These are phyloP conservation scores for Hemileccinum impolitum DNA, from an alignment of 768 basidiomycete species.

Conservation along the genomic window DNA sequence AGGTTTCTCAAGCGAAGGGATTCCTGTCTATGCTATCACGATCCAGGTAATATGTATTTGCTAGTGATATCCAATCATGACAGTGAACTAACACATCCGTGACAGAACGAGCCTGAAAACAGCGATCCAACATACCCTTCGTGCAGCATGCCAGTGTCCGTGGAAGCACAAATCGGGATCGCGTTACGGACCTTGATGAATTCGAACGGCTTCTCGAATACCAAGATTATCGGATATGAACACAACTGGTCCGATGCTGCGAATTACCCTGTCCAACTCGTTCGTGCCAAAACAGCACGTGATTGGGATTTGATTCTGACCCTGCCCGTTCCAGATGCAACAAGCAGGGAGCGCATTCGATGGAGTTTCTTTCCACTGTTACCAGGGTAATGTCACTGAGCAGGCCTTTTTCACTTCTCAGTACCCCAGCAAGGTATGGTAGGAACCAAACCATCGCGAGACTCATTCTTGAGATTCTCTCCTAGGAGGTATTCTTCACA, in stretches of 20 bases:
- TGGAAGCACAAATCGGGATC: conserved; percentile 58
- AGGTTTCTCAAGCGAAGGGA: conserved; percentile 60
- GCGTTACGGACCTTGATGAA: conserved; percentile 57
- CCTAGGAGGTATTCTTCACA: conserved; percentile 41
- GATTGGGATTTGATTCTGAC: background rate
- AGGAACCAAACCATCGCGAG: background rate
- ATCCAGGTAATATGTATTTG: conserved; percentile 39
- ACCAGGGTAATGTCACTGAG: conserved; percentile 49
- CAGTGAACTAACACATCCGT: background rate
- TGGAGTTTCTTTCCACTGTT: conserved; percentile 74
- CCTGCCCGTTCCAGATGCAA: conserved; percentile 43
- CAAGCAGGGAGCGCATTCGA: conserved; percentile 51
- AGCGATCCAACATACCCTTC: conserved; percentile 70
- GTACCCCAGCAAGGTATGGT: conserved; percentile 49
- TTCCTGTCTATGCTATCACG: conserved; percentile 58
- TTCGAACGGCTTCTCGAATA: conserved; percentile 53
- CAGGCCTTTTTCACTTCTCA: conserved; percentile 55
- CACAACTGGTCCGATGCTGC: conserved; percentile 75
- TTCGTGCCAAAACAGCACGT: conserved; percentile 19
- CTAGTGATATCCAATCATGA: background rate
- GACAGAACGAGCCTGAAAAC: conserved; percentile 52
- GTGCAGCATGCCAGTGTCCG: conserved; percentile 47
- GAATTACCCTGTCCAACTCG: conserved; percentile 57
- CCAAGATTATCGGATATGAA: conserved; percentile 65
- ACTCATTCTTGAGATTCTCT: background rate